Conservation (phyloP, 2,329 filamentous ascomycete genomes). For the Pseudohalonectria lignicola region DNA sequence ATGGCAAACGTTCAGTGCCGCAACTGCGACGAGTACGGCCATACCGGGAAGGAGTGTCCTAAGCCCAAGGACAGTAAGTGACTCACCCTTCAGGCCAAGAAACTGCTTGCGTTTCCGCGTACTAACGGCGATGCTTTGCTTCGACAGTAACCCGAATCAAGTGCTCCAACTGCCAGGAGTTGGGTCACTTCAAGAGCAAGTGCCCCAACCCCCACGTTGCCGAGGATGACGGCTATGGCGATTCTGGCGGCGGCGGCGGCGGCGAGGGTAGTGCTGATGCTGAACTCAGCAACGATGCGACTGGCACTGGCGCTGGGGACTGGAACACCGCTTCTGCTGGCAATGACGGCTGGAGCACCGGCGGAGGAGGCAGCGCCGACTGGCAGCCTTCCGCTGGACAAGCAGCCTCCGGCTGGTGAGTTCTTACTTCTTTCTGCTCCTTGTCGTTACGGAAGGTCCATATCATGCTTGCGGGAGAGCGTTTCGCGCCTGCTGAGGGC, state of each 20-base stretch:
- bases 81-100: no score
- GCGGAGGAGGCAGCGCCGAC: neutral
- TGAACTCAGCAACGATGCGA: neutral
- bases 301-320: slow-evolving; percentile 2
- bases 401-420: no score
- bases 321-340: slow-evolving; percentile 1
- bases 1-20: slow-evolving; percentile 46
- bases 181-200: slow-evolving; percentile 28
- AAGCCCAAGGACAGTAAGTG: slow-evolving; percentile 43
- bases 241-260: slow-evolving; percentile 4
- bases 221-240: slow-evolving; percentile 11
- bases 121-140: no score
- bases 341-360: neutral
- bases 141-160: no score
- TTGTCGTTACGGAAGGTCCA: no score
- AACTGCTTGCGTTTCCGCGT: no score
- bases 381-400: neutral
- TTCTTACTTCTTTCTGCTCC: no score
- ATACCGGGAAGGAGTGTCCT: slow-evolving; percentile 36
- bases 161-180: slow-evolving; percentile 45
- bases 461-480: no score
- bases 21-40: slow-evolving; percentile 42
- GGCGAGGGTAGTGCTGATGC: slow-evolving; percentile 4
- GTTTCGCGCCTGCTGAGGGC: no score
- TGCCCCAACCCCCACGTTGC: slow-evolving; percentile 22